Conservation (phyloP, 2,329 filamentous ascomycete genomes). For the Talaromyces sp. region DNA sequence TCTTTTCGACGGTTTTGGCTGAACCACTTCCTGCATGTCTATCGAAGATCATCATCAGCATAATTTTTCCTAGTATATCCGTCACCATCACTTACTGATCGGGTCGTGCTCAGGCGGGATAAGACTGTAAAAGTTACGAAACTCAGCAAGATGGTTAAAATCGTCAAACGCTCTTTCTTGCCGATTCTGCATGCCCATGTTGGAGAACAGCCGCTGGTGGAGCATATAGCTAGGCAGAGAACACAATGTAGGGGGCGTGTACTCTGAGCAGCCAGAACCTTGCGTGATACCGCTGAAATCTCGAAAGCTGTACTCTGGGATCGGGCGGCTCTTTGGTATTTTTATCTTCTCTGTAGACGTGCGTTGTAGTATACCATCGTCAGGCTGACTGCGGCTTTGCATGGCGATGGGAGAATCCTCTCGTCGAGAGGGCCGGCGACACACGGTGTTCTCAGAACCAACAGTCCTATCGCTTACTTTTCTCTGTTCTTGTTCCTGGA, state of each 20-base stretch:
- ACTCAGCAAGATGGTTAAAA: constrained; percentile 27
- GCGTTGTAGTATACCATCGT: background rate
- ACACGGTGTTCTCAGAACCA: constrained; percentile 29
- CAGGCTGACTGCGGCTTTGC: background rate
- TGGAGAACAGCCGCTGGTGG: constrained; percentile 18
- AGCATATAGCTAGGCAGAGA: constrained; percentile 19
- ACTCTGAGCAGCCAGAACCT: constrained; percentile 8
- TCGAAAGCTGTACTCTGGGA: constrained; percentile 13
- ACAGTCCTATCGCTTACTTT: constrained; percentile 30
- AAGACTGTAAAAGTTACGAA: constrained; percentile 20
- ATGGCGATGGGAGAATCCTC: constrained; percentile 19
- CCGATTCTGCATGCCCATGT: constrained; percentile 21
- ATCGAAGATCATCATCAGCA: background rate
- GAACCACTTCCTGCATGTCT: constrained; percentile 6
- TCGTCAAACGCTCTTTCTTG: constrained; percentile 20
- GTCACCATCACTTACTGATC: constrained; percentile 8
- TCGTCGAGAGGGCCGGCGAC: constrained; percentile 27
- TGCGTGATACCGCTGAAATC: background rate
- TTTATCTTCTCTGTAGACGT: background rate
- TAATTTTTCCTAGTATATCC: background rate
- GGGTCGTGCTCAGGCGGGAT: constrained; percentile 11
- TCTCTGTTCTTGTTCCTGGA: constrained; percentile 17
- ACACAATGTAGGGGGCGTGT: constrained; percentile 15
- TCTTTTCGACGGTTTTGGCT: constrained; percentile 15
- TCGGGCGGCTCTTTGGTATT: constrained; percentile 2